These are phyloP conservation scores for Colletotrichum gloeosporioides DNA, from an alignment of 2,329 filamentous ascomycete genomes.

Conservation along the genomic window DNA sequence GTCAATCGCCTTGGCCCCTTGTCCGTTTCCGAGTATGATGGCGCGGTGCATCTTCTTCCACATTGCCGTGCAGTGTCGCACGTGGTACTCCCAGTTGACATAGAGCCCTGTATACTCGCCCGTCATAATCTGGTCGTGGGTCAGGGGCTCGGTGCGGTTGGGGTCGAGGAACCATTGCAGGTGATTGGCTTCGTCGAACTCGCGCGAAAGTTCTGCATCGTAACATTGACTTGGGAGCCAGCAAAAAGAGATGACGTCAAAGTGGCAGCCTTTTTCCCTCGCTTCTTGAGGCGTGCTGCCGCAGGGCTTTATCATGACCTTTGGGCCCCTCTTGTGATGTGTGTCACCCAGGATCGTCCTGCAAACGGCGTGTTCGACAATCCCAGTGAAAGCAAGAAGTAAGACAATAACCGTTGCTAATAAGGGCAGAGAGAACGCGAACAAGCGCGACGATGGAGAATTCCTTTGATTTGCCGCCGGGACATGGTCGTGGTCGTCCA, in stretches of 20 bases:
- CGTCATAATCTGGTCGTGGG: slow-evolving; percentile 8
- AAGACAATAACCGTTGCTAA: background rate
- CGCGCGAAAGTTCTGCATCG: background rate
- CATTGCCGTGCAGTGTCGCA: slow-evolving; percentile 25
- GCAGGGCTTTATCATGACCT: background rate
- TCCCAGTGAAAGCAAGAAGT: background rate
- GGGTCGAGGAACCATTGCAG: slow-evolving; percentile 18
- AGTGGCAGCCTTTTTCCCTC: background rate
- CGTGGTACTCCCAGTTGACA: slow-evolving; percentile 25
- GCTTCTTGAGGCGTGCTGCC: background rate
- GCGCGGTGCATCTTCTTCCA: slow-evolving; percentile 27
- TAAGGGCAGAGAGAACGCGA: background rate
- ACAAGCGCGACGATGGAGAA: background rate
- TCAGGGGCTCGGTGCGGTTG: slow-evolving; percentile 11
- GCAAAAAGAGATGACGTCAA: background rate
- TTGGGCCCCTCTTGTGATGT: background rate
- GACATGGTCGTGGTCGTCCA: background rate
- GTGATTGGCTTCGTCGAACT: background rate
- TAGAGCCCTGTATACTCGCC: slow-evolving; percentile 15
- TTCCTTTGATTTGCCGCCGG: background rate
- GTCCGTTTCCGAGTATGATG: background rate
- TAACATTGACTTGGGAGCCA: background rate
- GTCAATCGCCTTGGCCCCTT: slow-evolving; percentile 14
- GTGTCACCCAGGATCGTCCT: background rate
- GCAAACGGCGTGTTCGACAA: background rate